Evolutionary conservation across 768 basidiomycete species (phyloP).

Genomic region (Exsudoporus frostii): DNA sequence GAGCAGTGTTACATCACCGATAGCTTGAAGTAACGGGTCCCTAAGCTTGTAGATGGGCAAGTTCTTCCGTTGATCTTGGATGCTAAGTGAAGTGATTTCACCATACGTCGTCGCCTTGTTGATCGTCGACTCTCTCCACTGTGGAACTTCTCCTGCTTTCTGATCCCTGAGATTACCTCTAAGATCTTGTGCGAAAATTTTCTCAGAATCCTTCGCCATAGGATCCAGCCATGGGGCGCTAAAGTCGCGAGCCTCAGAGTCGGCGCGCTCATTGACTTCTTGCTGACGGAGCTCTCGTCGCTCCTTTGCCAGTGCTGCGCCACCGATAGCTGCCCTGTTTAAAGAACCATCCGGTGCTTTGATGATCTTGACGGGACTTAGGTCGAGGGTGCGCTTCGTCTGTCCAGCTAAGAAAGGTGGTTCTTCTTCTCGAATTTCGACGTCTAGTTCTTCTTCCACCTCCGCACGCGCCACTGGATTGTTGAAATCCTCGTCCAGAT

Average conservation of each 20-base stretch:
- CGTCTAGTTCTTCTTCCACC: slow-evolving; percentile 94
- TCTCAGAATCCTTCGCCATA: slow-evolving; percentile 86
- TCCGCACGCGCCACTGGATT: slow-evolving; percentile 78
- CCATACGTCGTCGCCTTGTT: slow-evolving; percentile 97
- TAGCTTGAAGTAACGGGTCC: slow-evolving; percentile 85
- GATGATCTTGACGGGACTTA: slow-evolving; percentile 97
- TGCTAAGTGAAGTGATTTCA: slow-evolving; percentile 84
- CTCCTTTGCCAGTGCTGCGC: slow-evolving; percentile 92
- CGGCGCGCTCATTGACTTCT: slow-evolving; percentile 90
- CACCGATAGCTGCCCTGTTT: slow-evolving; percentile 92
- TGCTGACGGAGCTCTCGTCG: slow-evolving; percentile 91
- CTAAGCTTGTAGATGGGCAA: slow-evolving; percentile 95
- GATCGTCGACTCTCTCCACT: slow-evolving; percentile 89
- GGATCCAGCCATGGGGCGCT: slow-evolving; percentile 97
- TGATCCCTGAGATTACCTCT: slow-evolving; percentile 79
- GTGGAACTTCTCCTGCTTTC: slow-evolving; percentile 76
- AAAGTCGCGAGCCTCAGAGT: slow-evolving; percentile 92
- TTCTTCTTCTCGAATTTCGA: slow-evolving; percentile 96
- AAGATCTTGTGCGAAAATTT: slow-evolving; percentile 90
- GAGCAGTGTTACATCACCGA: slow-evolving; percentile 65
- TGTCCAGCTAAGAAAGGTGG: slow-evolving; percentile 95
- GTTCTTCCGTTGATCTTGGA: slow-evolving; percentile 89
- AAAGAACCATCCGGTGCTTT: slow-evolving; percentile 98
- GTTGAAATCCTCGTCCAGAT: slow-evolving; percentile 81
- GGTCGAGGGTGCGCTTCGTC: slow-evolving; percentile 90